Evolutionary conservation across 1,139 yeast species (phyloP), one percentile per base, ranked within the genome.

Genomic region (Debaryomyces subglobosus): DNA sequence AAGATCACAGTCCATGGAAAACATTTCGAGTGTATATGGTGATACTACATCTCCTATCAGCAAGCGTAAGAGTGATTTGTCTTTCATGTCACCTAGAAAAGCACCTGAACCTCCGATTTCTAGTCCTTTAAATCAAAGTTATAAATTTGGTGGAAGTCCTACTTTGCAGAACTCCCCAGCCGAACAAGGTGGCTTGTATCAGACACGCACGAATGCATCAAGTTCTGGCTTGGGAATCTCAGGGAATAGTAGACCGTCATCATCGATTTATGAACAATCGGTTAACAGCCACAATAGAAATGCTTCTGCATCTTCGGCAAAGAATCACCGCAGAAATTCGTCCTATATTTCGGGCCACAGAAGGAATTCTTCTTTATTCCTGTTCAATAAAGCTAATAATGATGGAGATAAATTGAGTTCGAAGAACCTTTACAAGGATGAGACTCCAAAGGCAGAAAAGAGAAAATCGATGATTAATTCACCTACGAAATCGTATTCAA

Each of bases 31-130:
- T 21, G 25, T 15, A 10, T 43, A 16, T 21, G 38, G 23, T 12
- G 33, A 36, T 27, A 34, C 50, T 27, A 49, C 42, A n/a, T 34
- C 53, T 8, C 52, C 43, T 20, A 30, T 15, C 18, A 47, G 55
- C 24, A 53, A 54, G 35, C 46, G 57, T 25, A 48, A 49, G 35
- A 47, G 56, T 36, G 47, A 48, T 10, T 27, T 41, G 34, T 49
- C 59, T 2, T 82, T 84, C 58, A 62, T 72, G 29, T 83, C 89
- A 0, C 89, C 89, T 21, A 72, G 89, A 62, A 81, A 72, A 57
- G 86, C 88, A 0, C 89, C 89, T 1, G 74, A 73, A 47, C 85
- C 86, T 5, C 86, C 86, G 2, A 61, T 71, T 4, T 72, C 70
- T 43, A 57, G 68, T 46, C 68, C 71, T 3, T 47, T 63, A 48